These are phyloP conservation scores for Xylariaceae sp. DNA, from an alignment of 2,329 filamentous ascomycete genomes.

Conservation along the genomic window DNA sequence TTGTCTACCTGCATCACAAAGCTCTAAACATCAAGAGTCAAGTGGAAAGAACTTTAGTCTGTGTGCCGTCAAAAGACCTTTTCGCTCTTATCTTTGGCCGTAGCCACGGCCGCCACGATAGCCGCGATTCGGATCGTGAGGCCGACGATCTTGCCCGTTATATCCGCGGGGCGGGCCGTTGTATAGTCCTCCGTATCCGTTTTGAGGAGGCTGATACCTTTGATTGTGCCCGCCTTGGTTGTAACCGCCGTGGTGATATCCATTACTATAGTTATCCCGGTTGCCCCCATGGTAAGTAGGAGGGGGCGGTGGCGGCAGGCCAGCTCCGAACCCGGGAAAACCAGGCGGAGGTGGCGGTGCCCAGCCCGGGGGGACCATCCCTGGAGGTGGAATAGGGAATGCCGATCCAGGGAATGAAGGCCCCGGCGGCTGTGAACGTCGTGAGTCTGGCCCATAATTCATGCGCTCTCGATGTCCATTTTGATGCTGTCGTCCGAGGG, in stretches of 20 bases:
- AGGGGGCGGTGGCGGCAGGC: constrained; percentile 39
- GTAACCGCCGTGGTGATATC: constrained; percentile 17
- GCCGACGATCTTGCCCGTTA: constrained; percentile 22
- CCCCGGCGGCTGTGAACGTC: constrained; percentile 23
- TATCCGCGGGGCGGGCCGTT: constrained; percentile 20
- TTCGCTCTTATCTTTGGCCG: constrained; percentile 9
- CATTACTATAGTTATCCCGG: constrained; percentile 23
- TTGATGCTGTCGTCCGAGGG: constrained; percentile 39
- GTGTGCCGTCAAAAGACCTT: no score
- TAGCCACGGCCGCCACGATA: constrained; percentile 22
- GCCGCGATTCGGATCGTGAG: constrained; percentile 24
- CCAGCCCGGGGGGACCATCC: constrained; percentile 33
- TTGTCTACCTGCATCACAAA: no score
- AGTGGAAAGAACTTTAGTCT: no score
- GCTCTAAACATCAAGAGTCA: no score
- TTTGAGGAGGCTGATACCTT: constrained; percentile 19
- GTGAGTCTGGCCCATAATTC: constrained; percentile 31
- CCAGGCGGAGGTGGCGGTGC: constrained; percentile 39
- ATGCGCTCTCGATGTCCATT: constrained; percentile 29
- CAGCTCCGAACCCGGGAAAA: constrained; percentile 33
- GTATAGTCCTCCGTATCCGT: constrained; percentile 24
- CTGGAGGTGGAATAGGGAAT: no score
- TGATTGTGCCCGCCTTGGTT: constrained; percentile 24
- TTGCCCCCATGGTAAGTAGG: constrained; percentile 21
- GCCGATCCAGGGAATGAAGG: constrained; percentile 24